Percentiles rank a stretch among this genome's conserved stretches.
phyloP scores from a whole-genome alignment of 768 basidiomycete genomes.

The Neoboletus magnificus region DNA sequence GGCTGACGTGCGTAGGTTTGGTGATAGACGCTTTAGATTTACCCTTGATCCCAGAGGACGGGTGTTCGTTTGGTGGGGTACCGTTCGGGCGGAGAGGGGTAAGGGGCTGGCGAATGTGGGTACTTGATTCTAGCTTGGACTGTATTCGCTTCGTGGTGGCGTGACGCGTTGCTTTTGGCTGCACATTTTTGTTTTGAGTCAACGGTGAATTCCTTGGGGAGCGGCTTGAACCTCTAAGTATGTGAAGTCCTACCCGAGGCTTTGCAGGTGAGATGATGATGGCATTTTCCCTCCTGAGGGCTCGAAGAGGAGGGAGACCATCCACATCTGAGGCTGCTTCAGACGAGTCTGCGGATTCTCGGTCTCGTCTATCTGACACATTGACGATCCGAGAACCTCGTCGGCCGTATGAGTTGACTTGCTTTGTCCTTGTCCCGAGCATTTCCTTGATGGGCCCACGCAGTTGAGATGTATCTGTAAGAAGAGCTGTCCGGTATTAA shows the following conservation, averaged over 20 bases:
- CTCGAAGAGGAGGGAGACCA: constrained; percentile 7
- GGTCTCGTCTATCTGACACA: constrained; percentile 34
- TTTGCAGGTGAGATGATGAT: constrained; percentile 23
- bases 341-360: constrained; percentile 32
- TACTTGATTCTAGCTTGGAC: constrained; percentile 14
- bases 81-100: constrained; percentile 38
- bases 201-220: constrained; percentile 21
- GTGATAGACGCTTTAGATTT: constrained; percentile 19
- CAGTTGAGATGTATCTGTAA: background rate
- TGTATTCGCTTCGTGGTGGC: constrained; percentile 13
- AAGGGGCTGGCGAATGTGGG: constrained; percentile 38
- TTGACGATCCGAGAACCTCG: constrained; percentile 60
- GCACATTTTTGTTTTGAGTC: constrained; percentile 27
- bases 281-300: constrained; percentile 22
- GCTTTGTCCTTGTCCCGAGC: constrained; percentile 61
- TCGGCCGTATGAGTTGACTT: constrained; percentile 63
- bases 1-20: constrained; percentile 21
- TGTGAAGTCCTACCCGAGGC: constrained; percentile 8
- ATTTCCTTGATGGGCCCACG: constrained; percentile 30
- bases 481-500: background rate
- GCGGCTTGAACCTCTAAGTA: constrained; percentile 5
- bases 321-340: constrained; percentile 36
- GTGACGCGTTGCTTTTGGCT: constrained; percentile 13
- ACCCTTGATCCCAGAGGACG: constrained; percentile 19
- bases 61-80: constrained; percentile 35